Conservation (phyloP, 768 basidiomycete genomes). For the Lactarius sp. region DNA sequence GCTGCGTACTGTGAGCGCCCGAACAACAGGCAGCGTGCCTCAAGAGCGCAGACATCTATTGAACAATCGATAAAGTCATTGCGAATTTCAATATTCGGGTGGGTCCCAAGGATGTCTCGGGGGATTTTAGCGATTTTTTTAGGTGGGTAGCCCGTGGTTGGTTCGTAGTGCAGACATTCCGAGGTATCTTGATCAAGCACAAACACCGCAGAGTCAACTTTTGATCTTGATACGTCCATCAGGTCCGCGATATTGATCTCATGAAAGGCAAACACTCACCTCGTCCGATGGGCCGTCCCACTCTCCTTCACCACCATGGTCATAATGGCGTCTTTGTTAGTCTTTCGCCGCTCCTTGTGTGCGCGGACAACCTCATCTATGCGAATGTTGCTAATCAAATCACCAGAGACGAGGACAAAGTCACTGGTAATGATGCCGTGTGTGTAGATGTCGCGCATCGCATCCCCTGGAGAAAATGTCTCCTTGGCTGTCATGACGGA, state of each 20-base stretch:
- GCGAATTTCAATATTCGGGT: conserved; percentile 79
- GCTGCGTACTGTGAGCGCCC: not conserved
- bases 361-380: conserved; percentile 85
- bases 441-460: conserved; percentile 90
- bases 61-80: conserved; percentile 85
- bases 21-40: conserved; percentile 40
- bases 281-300: conserved; percentile 64
- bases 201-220: conserved; percentile 71
- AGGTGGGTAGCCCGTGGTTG: conserved; percentile 64
- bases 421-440: conserved; percentile 87
- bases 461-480: conserved; percentile 85
- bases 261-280: conserved; percentile 40
- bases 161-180: conserved; percentile 83
- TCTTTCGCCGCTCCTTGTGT: conserved; percentile 82
- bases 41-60: conserved; percentile 92
- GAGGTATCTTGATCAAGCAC: conserved; percentile 70
- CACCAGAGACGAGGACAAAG: conserved; percentile 87
- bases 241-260: not conserved
- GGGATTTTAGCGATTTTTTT: conserved; percentile 61
- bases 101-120: conserved; percentile 65
- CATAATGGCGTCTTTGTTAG: conserved; percentile 93
- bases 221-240: conserved; percentile 43
- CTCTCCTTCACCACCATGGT: conserved; percentile 89
- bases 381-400: conserved; percentile 88
- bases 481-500: conserved; percentile 83